A percentile compares a stretch with the other conserved stretches of the same genome.
These are phyloP conservation scores for Narthecium ossifragum DNA, from an alignment of 106 monocot genomes.

Conservation along the genomic window DNA sequence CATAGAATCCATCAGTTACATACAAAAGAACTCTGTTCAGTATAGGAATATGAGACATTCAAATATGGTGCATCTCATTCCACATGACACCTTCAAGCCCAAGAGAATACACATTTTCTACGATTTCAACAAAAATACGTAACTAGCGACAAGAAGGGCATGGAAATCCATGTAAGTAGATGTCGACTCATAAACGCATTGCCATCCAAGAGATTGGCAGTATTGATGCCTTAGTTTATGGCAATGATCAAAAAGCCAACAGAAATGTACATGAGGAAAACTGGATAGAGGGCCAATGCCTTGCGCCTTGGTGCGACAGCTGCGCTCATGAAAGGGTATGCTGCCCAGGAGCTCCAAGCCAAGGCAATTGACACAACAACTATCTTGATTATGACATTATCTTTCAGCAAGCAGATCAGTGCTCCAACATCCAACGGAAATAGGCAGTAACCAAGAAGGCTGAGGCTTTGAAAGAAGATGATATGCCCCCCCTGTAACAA, in stretches of 20 bases:
- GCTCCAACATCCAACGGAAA: constrained; percentile 81
- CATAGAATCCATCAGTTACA: too few relatives aligned
- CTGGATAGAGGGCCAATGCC: constrained; percentile 85
- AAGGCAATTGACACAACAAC: constrained; percentile 56
- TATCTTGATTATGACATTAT: constrained; percentile 77
- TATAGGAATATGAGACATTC: too few relatives aligned
- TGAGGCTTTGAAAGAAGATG: constrained; percentile 91
- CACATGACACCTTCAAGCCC: too few relatives aligned
- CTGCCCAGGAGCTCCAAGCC: constrained; percentile 96
- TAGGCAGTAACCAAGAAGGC: constrained; percentile 80
- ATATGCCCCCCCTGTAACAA: constrained; percentile 75
- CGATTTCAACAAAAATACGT: too few relatives aligned
- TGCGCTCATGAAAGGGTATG: constrained; percentile 96
- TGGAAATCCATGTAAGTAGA: too few relatives aligned
- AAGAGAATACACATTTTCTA: too few relatives aligned
- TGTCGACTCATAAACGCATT: not conserved
- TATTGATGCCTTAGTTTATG: constrained; percentile 35
- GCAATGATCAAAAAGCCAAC: constrained; percentile 92
- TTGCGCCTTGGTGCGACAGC: constrained; percentile 82
- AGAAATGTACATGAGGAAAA: constrained; percentile 88
- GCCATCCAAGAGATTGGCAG: not conserved
- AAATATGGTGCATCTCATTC: too few relatives aligned
- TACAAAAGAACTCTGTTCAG: too few relatives aligned
- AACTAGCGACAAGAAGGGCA: too few relatives aligned
- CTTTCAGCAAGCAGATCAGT: constrained; percentile 67